Evolutionary conservation across 805 yeast species (phyloP).

Genomic region (Myxozyma neotropica): DNA sequence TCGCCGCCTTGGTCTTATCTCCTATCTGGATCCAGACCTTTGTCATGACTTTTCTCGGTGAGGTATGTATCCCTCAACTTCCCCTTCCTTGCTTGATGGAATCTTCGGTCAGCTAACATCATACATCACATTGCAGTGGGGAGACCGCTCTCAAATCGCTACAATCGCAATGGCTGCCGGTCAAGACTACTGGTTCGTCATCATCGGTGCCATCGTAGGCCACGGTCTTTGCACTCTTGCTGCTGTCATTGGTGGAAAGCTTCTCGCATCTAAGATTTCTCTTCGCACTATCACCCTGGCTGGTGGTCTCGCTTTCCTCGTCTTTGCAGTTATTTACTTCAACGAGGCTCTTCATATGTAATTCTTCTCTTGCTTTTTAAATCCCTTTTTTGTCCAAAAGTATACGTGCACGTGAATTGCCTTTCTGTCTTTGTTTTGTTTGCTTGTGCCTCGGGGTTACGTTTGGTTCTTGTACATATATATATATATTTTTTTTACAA

Average conservation of each 20-base stretch:
- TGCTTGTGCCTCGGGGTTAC: no score
- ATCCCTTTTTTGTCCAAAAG: no score
- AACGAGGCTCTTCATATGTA: slow-evolving; percentile 47
- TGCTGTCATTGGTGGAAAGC: slow-evolving; percentile 93
- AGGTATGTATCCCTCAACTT: slow-evolving; percentile 43
- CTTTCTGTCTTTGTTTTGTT: no score
- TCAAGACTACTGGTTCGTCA: slow-evolving; percentile 84
- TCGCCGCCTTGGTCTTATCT: slow-evolving; percentile 67
- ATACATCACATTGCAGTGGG: slow-evolving; percentile 59
- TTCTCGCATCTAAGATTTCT: slow-evolving; percentile 83
- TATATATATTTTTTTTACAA: no score
- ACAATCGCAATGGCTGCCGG: slow-evolving; percentile 99
- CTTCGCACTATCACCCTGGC: slow-evolving; percentile 90
- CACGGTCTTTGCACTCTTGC: slow-evolving; percentile 84
- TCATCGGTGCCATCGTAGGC: slow-evolving; percentile 85
- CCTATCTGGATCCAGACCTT: slow-evolving; percentile 95
- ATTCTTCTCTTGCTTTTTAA: not conserved
- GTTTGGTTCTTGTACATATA: no score
- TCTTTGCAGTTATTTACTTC: slow-evolving; percentile 80
- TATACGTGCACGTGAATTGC: no score
- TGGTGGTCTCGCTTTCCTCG: slow-evolving; percentile 83
- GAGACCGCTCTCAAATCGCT: slow-evolving; percentile 97
- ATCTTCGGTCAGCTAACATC: no score
- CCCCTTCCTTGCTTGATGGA: no score
- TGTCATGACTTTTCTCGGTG: slow-evolving; percentile 94